These are phyloP conservation scores for Mycena floridula DNA, from an alignment of 768 basidiomycete species.

Conservation along the genomic window DNA sequence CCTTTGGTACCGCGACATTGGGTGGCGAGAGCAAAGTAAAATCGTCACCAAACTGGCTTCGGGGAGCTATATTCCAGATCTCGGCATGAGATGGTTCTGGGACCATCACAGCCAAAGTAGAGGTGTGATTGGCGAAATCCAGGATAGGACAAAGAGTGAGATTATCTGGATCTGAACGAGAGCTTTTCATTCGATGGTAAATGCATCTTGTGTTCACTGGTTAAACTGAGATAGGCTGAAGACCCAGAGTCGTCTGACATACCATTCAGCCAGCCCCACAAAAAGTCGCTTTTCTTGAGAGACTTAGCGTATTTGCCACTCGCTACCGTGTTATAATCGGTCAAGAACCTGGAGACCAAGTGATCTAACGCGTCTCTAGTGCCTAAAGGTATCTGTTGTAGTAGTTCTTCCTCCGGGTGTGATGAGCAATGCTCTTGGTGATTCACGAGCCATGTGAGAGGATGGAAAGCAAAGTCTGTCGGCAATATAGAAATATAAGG, in stretches of 20 bases:
- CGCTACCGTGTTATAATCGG: slow-evolving; percentile 51
- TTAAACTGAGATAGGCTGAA: slow-evolving; percentile 2
- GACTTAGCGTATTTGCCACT: neutral
- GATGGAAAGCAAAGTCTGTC: slow-evolving; percentile 66
- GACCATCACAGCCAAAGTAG: slow-evolving; percentile 32
- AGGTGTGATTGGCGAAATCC: slow-evolving; percentile 84
- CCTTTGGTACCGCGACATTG: slow-evolving; percentile 30
- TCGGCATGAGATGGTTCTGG: slow-evolving; percentile 32
- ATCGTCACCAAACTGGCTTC: slow-evolving; percentile 32
- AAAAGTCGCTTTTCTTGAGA: slow-evolving; percentile 31
- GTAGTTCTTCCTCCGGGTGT: slow-evolving; percentile 20
- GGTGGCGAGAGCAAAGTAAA: slow-evolving; percentile 47
- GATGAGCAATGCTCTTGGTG: slow-evolving; percentile 9
- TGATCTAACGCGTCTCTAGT: slow-evolving; percentile 33
- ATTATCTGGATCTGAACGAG: slow-evolving; percentile 59
- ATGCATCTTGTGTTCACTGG: slow-evolving; percentile 91
- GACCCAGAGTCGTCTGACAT: slow-evolving; percentile 10
- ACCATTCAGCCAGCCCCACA: slow-evolving; percentile 96
- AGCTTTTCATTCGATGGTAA: slow-evolving; percentile 52
- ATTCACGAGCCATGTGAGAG: slow-evolving; percentile 66
- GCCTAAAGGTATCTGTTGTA: slow-evolving; percentile 43
- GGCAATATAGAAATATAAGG: slow-evolving; percentile 83
- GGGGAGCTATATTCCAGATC: slow-evolving; percentile 28
- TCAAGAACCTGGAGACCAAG: slow-evolving; percentile 41
- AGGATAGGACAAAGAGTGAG: slow-evolving; percentile 84